phyloP scores from a whole-genome alignment of 371 early-diverging fungal species.

The Dichotomocladium elegans region DNA sequence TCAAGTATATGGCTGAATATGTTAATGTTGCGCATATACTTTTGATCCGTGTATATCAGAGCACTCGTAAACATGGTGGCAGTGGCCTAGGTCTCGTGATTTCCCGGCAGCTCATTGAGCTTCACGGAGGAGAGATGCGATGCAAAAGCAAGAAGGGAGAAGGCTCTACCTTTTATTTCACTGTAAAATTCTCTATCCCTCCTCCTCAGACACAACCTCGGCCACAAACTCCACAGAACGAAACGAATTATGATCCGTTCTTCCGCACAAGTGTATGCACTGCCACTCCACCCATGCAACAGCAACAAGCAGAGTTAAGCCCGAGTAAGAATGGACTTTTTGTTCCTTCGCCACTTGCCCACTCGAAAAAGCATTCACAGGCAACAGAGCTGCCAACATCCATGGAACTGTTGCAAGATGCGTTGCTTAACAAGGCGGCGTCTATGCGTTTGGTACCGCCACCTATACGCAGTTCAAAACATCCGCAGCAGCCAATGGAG shows the following conservation, averaged over 20 bases:
- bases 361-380: constrained; percentile 27
- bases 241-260: constrained; percentile 41
- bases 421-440: constrained; percentile 32
- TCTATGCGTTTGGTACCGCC: constrained; percentile 41
- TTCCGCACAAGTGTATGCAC: constrained; percentile 36
- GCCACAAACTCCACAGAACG: constrained; percentile 56
- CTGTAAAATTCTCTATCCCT: constrained; percentile 52
- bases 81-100: constrained; percentile 64
- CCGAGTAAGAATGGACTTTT: background rate
- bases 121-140: constrained; percentile 59
- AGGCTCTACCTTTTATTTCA: constrained; percentile 63
- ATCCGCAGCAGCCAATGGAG: background rate
- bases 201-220: constrained; percentile 39
- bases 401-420: constrained; percentile 27
- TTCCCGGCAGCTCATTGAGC: constrained; percentile 57
- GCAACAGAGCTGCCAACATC: constrained; percentile 14
- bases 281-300: constrained; percentile 3
- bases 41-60: constrained; percentile 12
- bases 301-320: constrained; percentile 2
- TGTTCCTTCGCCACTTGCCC: constrained; percentile 20
- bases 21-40: background rate
- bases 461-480: constrained; percentile 16
- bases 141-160: constrained; percentile 55
- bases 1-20: too few species aligned
- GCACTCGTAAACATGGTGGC: constrained; percentile 65